Base-by-base conservation (phyloP, 345 rosid genomes). In the Iberis pinnata region DNA sequence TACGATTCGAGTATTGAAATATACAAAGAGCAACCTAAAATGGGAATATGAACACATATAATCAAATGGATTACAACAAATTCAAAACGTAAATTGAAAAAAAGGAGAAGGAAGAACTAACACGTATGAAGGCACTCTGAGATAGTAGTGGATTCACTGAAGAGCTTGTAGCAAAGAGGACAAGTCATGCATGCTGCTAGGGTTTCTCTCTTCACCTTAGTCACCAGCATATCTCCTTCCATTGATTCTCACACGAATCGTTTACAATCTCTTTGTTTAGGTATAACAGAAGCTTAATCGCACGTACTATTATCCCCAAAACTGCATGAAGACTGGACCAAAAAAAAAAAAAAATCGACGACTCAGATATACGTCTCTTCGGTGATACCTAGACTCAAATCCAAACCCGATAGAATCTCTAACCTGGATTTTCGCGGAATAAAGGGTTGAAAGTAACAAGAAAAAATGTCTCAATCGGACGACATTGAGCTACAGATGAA, bases 41-140 rank as follows among this genome's bases (percentile, higher is more conserved):
- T n/a, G n/a, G 31, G 2, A 0, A 27, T 0, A 39, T n/a, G n/a
- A n/a, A 18, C 2, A n/a, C n/a, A n/a, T n/a, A n/a, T n/a, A n/a
- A n/a, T n/a, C n/a, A n/a, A n/a, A n/a, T n/a, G n/a, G n/a, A n/a
- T n/a, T n/a, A n/a, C n/a, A n/a, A n/a, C n/a, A 0, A 39, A 7
- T 9, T 40, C 17, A 40, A 42, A 46, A 58, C 61, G 60, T 33
- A 35, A 70, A 68, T 32, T 42, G 31, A 43, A 70, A n/a, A n/a
- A n/a, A 11, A 11, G 39, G 47, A 18, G 16, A 42, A 31, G 43
- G n/a, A 38, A 45, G 55, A 67, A 82, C 86, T 78, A 54, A 90
- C 98, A 90, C 52, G 98, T 78, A 44, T 90, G 98, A 47, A 90
- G 96, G 37, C 98, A 90, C 68, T 90, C 98, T 24, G 92, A 72